These are phyloP conservation scores for Suillus subluteus DNA, from an alignment of 768 basidiomycete genomes.

Conservation along the genomic window DNA sequence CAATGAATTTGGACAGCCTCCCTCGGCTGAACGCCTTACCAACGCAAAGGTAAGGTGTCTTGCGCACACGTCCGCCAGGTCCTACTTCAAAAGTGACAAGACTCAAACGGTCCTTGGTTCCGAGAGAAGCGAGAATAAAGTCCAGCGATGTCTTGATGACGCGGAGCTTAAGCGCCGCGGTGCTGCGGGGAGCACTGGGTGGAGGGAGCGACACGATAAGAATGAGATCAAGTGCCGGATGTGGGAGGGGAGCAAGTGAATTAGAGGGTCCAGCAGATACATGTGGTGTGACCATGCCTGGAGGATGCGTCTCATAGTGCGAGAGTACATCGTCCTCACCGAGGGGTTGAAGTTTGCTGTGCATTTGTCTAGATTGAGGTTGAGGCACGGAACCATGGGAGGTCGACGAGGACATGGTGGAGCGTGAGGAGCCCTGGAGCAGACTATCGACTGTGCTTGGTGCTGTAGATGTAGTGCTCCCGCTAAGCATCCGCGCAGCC, in stretches of 20 bases:
- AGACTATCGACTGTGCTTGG: slow-evolving; percentile 66
- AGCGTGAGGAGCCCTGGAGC: slow-evolving; percentile 66
- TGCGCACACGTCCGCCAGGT: slow-evolving; percentile 76
- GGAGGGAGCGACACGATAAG: slow-evolving; percentile 89
- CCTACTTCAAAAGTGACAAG: slow-evolving; percentile 95
- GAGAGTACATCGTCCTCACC: slow-evolving; percentile 73
- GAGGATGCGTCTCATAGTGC: slow-evolving; percentile 52
- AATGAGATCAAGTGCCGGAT: slow-evolving; percentile 90
- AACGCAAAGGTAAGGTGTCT: slow-evolving; percentile 88
- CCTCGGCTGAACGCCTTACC: slow-evolving; percentile 70
- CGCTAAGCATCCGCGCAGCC: slow-evolving; percentile 80
- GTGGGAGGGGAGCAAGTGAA: slow-evolving; percentile 78
- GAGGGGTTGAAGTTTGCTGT: slow-evolving; percentile 60
- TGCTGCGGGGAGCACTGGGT: slow-evolving; percentile 68
- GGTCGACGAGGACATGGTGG: slow-evolving; percentile 74
- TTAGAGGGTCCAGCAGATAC: slow-evolving; percentile 77
- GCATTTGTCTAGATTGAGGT: slow-evolving; percentile 38
- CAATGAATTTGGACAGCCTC: slow-evolving; percentile 78
- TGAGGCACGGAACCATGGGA: slow-evolving; percentile 62
- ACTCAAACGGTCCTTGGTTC: slow-evolving; percentile 79
- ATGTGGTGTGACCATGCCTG: slow-evolving; percentile 68
- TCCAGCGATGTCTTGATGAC: slow-evolving; percentile 89
- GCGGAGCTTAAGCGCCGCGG: slow-evolving; percentile 83
- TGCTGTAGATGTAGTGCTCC: slow-evolving; percentile 65
- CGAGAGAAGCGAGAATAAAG: slow-evolving; percentile 79